Conservation (phyloP, 1,139 yeast genomes). For the Scheffersomyces stambukii region DNA sequence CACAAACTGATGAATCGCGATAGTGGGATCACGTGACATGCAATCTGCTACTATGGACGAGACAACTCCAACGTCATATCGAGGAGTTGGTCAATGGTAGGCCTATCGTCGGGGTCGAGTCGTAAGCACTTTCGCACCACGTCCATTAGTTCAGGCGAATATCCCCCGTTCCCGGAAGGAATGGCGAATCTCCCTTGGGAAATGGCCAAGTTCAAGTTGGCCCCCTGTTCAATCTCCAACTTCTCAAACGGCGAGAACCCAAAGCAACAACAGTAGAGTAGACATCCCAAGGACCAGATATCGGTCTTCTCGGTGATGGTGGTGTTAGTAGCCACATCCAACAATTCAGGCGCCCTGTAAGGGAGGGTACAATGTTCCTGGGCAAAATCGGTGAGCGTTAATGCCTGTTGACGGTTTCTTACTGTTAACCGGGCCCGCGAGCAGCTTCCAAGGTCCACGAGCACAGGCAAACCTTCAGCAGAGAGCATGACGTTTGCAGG, state of each 20-base stretch:
- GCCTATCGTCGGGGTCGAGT: constrained; percentile 58
- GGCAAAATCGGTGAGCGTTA: constrained; percentile 74
- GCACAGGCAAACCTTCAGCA: constrained; percentile 68
- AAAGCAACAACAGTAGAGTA: constrained; percentile 72
- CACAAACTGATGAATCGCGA: too few relatives aligned
- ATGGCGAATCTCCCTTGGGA: constrained; percentile 63
- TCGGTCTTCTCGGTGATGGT: constrained; percentile 71
- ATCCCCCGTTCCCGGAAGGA: constrained; percentile 46
- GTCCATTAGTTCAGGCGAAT: constrained; percentile 51
- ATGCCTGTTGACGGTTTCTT: constrained; percentile 63
- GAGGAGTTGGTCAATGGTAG: constrained; percentile 56
- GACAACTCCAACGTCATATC: constrained; percentile 15
- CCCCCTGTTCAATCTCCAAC: constrained; percentile 77
- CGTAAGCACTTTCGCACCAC: constrained; percentile 58
- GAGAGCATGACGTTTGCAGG: constrained; percentile 87
- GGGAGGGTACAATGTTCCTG: constrained; percentile 86
- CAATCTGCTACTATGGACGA: background rate
- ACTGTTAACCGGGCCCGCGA: constrained; percentile 56
- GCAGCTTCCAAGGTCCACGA: constrained; percentile 84
- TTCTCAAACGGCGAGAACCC: constrained; percentile 85
- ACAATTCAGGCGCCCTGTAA: constrained; percentile 84
- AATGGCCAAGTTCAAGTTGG: constrained; percentile 74
- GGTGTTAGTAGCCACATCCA: constrained; percentile 67
- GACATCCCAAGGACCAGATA: constrained; percentile 89
- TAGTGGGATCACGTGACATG: too few relatives aligned